These are phyloP conservation scores for Apiospora arundinis DNA, from an alignment of 2,329 filamentous ascomycete genomes.

Conservation along the genomic window DNA sequence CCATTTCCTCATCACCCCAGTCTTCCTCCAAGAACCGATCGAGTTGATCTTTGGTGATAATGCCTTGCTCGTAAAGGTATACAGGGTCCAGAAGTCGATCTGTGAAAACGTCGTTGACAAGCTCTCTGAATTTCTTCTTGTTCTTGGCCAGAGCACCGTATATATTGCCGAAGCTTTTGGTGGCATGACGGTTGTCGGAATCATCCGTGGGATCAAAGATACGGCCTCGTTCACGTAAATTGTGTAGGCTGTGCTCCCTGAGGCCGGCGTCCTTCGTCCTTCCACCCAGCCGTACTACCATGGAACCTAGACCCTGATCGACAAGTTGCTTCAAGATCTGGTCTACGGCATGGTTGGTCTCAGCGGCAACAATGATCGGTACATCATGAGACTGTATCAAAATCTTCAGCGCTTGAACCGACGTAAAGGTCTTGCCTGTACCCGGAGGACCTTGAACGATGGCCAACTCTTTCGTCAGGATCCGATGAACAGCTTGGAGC, in stretches of 20 bases:
- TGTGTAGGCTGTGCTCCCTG: conserved; percentile 69
- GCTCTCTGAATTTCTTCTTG: conserved; percentile 44
- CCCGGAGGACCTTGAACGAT: conserved; percentile 85
- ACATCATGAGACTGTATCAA: conserved; percentile 67
- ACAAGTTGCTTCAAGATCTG: conserved; percentile 74
- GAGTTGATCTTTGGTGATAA: conserved; percentile 69
- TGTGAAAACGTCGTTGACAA: conserved; percentile 48
- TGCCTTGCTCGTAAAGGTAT: conserved; percentile 58
- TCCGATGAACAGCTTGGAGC: conserved; percentile 68
- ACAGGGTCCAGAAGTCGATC: conserved; percentile 56
- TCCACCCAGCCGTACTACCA: conserved; percentile 68
- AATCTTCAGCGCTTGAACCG: conserved; percentile 72
- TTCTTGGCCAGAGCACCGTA: conserved; percentile 39
- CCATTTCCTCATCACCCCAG: conserved; percentile 38
- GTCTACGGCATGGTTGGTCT: conserved; percentile 91
- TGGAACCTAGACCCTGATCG: conserved; percentile 55
- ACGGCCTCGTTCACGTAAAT: conserved; percentile 53
- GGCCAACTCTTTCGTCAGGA: conserved; percentile 74
- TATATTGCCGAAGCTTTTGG: conserved; percentile 34
- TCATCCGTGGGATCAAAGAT: background rate
- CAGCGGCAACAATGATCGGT: conserved; percentile 75
- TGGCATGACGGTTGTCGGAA: conserved; percentile 19
- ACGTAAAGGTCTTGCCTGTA: conserved; percentile 80
- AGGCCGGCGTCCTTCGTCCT: conserved; percentile 72
- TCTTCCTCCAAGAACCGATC: conserved; percentile 60